These are phyloP conservation scores for Salinomyces thailandicus DNA, from an alignment of 2,329 filamentous ascomycete species.

Conservation along the genomic window DNA sequence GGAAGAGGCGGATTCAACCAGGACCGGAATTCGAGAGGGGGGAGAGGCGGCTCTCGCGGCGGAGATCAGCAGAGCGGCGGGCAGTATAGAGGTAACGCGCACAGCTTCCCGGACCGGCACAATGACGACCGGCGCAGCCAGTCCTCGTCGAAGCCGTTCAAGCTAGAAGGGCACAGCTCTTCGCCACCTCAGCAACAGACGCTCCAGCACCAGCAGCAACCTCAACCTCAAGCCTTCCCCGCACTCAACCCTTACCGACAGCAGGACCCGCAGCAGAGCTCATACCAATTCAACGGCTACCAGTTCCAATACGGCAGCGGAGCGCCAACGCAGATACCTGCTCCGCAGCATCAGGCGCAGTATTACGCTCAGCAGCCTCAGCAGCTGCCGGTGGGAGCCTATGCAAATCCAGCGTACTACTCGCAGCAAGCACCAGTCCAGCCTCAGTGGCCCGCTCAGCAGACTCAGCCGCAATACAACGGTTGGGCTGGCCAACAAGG, in stretches of 20 bases:
- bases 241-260: slow-evolving; percentile 7
- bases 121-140: slow-evolving; percentile 9
- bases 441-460: not conserved
- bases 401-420: slow-evolving; percentile 26
- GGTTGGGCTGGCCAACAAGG: no score
- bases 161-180: no score
- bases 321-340: slow-evolving; percentile 1
- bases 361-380: not conserved
- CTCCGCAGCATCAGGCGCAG: slow-evolving; percentile 14
- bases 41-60: slow-evolving; percentile 6
- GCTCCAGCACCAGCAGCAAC: slow-evolving; percentile 39
- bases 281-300: slow-evolving; percentile 74
- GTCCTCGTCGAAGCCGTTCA: slow-evolving; percentile 8
- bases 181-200: slow-evolving; percentile 4
- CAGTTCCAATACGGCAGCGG: slow-evolving; percentile 17
- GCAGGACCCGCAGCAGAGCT: slow-evolving; percentile 92
- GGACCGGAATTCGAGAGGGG: slow-evolving; percentile 10
- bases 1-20: slow-evolving; percentile 9
- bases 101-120: slow-evolving; percentile 19
- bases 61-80: not conserved
- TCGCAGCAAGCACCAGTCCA: slow-evolving; percentile 14
- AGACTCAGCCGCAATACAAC: slow-evolving; percentile 3
- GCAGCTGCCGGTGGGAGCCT: slow-evolving; percentile 19
- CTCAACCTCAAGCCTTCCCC: slow-evolving; percentile 22
- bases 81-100: slow-evolving; percentile 14